Evolutionary conservation across 176 grass and related monocot genomes (phyloP).

Genomic region (Puccinellia tenuiflora): DNA sequence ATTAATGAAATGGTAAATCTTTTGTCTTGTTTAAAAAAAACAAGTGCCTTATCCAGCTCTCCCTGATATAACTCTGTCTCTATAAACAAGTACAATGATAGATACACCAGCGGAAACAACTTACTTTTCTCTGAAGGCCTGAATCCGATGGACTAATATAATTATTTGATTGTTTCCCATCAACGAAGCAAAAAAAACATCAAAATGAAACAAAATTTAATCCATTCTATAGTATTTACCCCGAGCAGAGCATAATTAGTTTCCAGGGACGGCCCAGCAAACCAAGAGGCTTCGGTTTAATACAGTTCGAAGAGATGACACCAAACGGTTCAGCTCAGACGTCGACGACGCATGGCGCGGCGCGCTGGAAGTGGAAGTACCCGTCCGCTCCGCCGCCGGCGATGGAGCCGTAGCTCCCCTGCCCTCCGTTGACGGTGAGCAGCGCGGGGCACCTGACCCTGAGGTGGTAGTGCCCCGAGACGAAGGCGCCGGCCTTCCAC

Average conservation of each 20-base stretch:
- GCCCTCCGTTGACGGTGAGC: conserved; percentile 41
- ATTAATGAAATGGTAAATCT: too few relatives aligned
- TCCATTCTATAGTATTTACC: neutral
- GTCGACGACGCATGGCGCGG: conserved; percentile 46
- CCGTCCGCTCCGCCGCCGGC: conserved; percentile 25
- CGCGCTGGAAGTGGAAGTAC: conserved; percentile 49
- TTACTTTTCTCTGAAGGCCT: neutral
- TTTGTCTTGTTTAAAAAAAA: too few relatives aligned
- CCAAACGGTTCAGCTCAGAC: conserved; percentile 25
- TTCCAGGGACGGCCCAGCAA: conserved; percentile 5
- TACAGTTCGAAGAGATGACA: neutral
- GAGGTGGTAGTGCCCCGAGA: conserved; percentile 53
- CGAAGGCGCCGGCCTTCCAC: conserved; percentile 55
- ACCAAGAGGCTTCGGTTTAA: neutral
- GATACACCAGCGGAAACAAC: neutral
- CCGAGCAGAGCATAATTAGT: neutral
- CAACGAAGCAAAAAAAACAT: neutral
- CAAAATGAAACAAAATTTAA: neutral
- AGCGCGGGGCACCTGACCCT: conserved; percentile 62
- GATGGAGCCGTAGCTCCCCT: conserved; percentile 31
- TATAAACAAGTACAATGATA: neutral
- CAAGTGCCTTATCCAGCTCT: neutral
- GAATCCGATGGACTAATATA: neutral
- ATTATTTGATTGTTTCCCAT: neutral
- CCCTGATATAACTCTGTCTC: neutral